A percentile compares a stretch with the other conserved stretches of the same genome.
Conservation (phyloP, 345 rosid species). For the Microthlaspi erraticum region DNA sequence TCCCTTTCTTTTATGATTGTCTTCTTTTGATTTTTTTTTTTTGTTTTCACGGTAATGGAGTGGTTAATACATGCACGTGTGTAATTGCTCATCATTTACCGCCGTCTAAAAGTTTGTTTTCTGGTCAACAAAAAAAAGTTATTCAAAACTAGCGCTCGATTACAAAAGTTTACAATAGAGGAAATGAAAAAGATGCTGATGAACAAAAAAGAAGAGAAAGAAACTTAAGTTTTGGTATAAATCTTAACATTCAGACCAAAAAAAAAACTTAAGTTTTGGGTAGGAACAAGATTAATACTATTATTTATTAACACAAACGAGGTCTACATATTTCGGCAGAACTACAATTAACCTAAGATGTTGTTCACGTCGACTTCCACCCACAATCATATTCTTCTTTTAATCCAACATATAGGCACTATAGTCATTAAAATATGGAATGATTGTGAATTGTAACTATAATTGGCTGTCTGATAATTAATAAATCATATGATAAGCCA, state of each 20-base stretch:
- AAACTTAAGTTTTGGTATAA: no score
- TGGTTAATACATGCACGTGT: slow-evolving; percentile 28
- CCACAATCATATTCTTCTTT: slow-evolving; percentile 33
- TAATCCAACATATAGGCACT: slow-evolving; percentile 30
- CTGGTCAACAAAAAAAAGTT: slow-evolving; percentile 19
- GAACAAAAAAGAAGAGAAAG: no score
- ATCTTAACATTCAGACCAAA: no score
- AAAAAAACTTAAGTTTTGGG: background rate
- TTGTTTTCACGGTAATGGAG: background rate
- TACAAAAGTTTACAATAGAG: slow-evolving; percentile 16
- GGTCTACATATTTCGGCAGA: background rate
- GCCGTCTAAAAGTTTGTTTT: slow-evolving; percentile 34
- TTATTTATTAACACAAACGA: background rate
- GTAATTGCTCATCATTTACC: slow-evolving; percentile 24
- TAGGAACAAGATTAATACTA: background rate
- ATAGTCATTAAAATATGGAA: background rate
- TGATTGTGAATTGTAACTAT: slow-evolving; percentile 5
- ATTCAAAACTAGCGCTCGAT: slow-evolving; percentile 22
- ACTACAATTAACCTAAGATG: background rate
- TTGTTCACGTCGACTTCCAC: slow-evolving; percentile 34
- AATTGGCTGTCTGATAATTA: slow-evolving; percentile 30
- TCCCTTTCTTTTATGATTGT: background rate
- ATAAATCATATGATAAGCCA: background rate
- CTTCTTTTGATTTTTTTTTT: background rate
- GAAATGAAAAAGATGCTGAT: no score